phyloP scores from a whole-genome alignment of 1,284 basidiomycete genomes.

The Cryptococcus amylolentus region DNA sequence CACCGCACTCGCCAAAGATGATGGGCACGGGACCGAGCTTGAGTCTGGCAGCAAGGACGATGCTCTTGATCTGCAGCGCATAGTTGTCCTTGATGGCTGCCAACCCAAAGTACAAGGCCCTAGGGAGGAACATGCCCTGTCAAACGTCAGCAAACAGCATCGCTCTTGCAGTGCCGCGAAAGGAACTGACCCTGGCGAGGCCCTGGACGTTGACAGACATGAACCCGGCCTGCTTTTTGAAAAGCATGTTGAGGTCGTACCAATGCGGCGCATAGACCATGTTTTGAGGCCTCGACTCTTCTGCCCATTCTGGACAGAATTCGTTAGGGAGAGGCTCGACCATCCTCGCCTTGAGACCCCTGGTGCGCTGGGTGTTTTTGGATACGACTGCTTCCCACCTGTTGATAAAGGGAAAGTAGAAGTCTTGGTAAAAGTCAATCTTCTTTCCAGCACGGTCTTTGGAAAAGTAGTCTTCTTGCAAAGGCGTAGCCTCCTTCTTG shows the following conservation, averaged over 20 bases:
- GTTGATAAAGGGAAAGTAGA: conserved; percentile 75
- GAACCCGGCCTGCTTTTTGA: conserved; percentile 72
- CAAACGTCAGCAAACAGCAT: not conserved
- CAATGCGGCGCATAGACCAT: conserved; percentile 90
- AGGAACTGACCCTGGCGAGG: conserved; percentile 64
- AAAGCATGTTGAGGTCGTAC: conserved; percentile 86
- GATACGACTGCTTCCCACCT: conserved; percentile 67
- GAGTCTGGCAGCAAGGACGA: conserved; percentile 64
- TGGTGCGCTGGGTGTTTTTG: conserved; percentile 40
- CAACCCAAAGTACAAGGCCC: conserved; percentile 82
- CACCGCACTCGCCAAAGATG: conserved; percentile 82
- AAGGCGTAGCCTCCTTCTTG: conserved; percentile 66
- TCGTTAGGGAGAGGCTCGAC: conserved; percentile 87
- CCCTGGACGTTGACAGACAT: conserved; percentile 89
- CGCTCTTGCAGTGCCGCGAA: not conserved
- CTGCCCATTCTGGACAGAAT: conserved; percentile 75
- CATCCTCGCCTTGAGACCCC: conserved; percentile 58
- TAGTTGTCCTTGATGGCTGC: conserved; percentile 75
- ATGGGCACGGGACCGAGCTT: conserved; percentile 73
- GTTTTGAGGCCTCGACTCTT: conserved; percentile 61
- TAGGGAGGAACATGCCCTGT: conserved; percentile 77
- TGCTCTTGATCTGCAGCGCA: conserved; percentile 71
- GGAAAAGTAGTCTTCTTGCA: conserved; percentile 82
- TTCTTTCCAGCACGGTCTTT: conserved; percentile 62
- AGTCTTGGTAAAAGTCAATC: conserved; percentile 80